Conservation (phyloP, 495 filamentous ascomycete species). For the Penicillium odoratum region DNA sequence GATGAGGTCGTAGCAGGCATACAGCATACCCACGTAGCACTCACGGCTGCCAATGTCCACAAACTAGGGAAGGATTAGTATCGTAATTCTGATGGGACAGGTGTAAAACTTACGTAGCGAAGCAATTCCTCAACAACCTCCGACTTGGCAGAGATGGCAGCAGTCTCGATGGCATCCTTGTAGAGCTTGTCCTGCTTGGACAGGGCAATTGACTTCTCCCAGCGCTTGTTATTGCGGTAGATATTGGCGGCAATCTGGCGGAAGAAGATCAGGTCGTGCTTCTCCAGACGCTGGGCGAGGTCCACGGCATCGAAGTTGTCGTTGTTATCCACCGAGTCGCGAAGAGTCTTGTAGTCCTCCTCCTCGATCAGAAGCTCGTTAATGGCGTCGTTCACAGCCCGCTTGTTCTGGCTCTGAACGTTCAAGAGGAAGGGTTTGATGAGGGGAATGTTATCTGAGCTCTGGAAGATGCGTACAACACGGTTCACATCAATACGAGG, state of each 20-base stretch:
- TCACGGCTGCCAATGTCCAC: slow-evolving; percentile 98
- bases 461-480: slow-evolving; percentile 96
- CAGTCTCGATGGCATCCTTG: slow-evolving; percentile 99
- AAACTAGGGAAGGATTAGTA: slow-evolving; percentile 64
- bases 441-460: slow-evolving; percentile 95
- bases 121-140: slow-evolving; percentile 95
- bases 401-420: slow-evolving; percentile 97
- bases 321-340: slow-evolving; percentile 96
- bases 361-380: slow-evolving; percentile 98
- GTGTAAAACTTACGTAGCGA: slow-evolving; percentile 75
- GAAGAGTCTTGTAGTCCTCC: slow-evolving; percentile 97
- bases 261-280: slow-evolving; percentile 98
- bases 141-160: slow-evolving; percentile 87
- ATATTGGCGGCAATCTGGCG: slow-evolving; percentile 97
- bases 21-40: slow-evolving; percentile 99
- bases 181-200: slow-evolving; percentile 99
- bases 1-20: slow-evolving; percentile 97
- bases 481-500: slow-evolving; percentile 96
- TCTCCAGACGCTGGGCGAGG: slow-evolving; percentile 91
- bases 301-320: slow-evolving; percentile 98
- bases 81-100: slow-evolving; percentile 3
- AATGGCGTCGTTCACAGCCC: slow-evolving; percentile 95
- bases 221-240: slow-evolving; percentile 99
- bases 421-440: slow-evolving; percentile 99
- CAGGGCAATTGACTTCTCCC: slow-evolving; percentile 98